Base-by-base conservation (phyloP, 2,329 filamentous ascomycete species). In the Calycina marina region DNA sequence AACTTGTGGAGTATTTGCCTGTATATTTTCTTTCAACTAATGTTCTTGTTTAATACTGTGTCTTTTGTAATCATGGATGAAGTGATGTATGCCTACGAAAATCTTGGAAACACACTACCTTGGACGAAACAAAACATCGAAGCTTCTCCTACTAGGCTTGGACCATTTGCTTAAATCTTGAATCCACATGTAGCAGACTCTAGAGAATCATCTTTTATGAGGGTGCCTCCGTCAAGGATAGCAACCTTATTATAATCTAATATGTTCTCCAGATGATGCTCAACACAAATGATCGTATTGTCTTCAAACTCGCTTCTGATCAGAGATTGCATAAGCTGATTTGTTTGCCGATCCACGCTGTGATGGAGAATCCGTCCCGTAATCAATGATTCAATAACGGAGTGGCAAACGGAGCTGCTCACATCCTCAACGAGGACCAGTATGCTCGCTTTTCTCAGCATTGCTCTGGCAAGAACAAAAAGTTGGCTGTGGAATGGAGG, bases 221-320 rank as follows among this genome's bases (percentile, higher is more conserved):
- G 75, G 25, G 67, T 63, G 12, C 82, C 82, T 35, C 74, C 68
- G 39, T 80, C 71, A 5, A 90, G 61, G 6, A 88, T 81, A 31
- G 88, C 62, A 38, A 90, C 90, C 46, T 83, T 78, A 51, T 90
- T 79, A 4, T 82, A 83, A 35, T 82, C 88, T 84, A 78, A 83
- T 44, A 90, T 86, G 1, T 83, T 92, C 18, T 80, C 86, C 14
- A 92, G 61, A 32, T 84, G 77, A 54, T 92, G 83, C 58, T 88
- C 86, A 58, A 96, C 94, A 30, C 93, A 83, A 38, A 96, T 69
- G 58, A 93, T 75, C 1, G 86, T 96, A 25, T 86, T 78, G 30
- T 83, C 84, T 42, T 76, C 49, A 45, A 76, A 73, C 17, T 59
- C 59, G 26, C 61, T 55, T 2, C 62, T 59, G 34, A 75, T 62